Evolutionary conservation across 2,329 filamentous ascomycete genomes (phyloP).

Genomic region (Sodiomyces alkalinus): DNA sequence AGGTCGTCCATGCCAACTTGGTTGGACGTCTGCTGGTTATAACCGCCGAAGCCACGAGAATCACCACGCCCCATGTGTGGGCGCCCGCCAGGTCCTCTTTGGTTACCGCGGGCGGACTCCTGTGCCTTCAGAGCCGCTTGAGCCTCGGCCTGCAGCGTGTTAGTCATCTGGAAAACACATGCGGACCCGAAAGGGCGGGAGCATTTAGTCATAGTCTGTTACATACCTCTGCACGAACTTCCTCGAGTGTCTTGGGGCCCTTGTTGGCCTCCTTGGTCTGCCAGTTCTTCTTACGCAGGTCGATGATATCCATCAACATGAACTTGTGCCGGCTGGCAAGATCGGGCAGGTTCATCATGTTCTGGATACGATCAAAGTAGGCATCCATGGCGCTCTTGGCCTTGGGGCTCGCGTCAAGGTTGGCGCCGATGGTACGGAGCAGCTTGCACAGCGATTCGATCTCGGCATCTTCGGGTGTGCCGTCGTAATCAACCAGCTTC

Average conservation of each 20-base stretch:
- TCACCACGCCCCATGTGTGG: slow-evolving; percentile 70
- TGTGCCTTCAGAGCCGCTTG: slow-evolving; percentile 67
- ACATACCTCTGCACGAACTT: slow-evolving; percentile 68
- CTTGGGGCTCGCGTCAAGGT: slow-evolving; percentile 70
- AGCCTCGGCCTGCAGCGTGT: slow-evolving; percentile 43
- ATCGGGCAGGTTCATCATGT: slow-evolving; percentile 64
- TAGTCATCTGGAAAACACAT: slow-evolving; percentile 11
- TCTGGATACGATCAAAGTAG: slow-evolving; percentile 82
- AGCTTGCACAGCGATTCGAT: slow-evolving; percentile 92
- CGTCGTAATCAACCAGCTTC: slow-evolving; percentile 91
- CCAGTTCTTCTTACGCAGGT: slow-evolving; percentile 69
- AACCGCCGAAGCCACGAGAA: slow-evolving; percentile 64
- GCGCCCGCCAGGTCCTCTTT: slow-evolving; percentile 56
- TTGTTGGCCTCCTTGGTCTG: slow-evolving; percentile 78
- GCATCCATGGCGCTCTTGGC: slow-evolving; percentile 76
- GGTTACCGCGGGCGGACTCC: slow-evolving; percentile 47
- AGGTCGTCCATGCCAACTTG: slow-evolving; percentile 86
- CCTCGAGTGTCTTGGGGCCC: slow-evolving; percentile 89
- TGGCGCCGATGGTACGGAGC: slow-evolving; percentile 77
- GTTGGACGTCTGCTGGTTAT: slow-evolving; percentile 64
- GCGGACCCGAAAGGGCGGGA: not conserved
- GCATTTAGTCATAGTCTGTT: too few relatives aligned
- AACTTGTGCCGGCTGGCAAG: slow-evolving; percentile 82
- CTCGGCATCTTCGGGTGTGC: slow-evolving; percentile 84
- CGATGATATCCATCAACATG: slow-evolving; percentile 91